Conservation (phyloP, 768 basidiomycete species). For the Boletus rubescentipes region DNA sequence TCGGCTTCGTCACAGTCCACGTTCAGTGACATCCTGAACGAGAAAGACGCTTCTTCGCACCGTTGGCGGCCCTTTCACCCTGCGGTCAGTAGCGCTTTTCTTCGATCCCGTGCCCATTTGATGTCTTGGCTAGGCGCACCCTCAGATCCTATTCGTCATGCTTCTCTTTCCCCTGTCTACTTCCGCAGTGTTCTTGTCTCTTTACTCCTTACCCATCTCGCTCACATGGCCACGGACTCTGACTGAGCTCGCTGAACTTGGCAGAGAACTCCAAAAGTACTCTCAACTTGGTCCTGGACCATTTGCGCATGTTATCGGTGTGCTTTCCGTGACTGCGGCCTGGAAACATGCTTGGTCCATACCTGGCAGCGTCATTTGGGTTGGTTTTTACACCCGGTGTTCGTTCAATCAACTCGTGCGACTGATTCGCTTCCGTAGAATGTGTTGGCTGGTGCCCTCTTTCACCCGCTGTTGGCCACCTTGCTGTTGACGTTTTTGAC, state of each 20-base stretch:
- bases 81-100: slow-evolving; percentile 31
- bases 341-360: slow-evolving; percentile 99
- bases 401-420: slow-evolving; percentile 5
- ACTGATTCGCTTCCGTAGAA: slow-evolving; percentile 53
- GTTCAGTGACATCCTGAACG: slow-evolving; percentile 43
- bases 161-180: slow-evolving; percentile 73
- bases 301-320: slow-evolving; percentile 74
- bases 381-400: slow-evolving; percentile 35
- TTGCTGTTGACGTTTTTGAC: slow-evolving; percentile 81
- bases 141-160: slow-evolving; percentile 68
- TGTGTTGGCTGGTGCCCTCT: slow-evolving; percentile 83
- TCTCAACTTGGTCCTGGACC: slow-evolving; percentile 66
- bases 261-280: slow-evolving; percentile 74
- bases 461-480: slow-evolving; percentile 81
- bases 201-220: slow-evolving; percentile 65
- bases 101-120: slow-evolving; percentile 7
- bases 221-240: slow-evolving; percentile 75
- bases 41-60: slow-evolving; percentile 35
- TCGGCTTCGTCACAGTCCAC: slow-evolving; percentile 50
- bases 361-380: slow-evolving; percentile 92
- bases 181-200: slow-evolving; percentile 41
- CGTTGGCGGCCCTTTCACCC: slow-evolving; percentile 33
- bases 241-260: slow-evolving; percentile 72
- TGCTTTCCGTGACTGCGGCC: slow-evolving; percentile 78
- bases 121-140: slow-evolving; percentile 41